Percentiles rank a stretch among this genome's conserved stretches.
phyloP scores from a whole-genome alignment of 2,329 filamentous ascomycete genomes.

The Boeremia exigua region DNA sequence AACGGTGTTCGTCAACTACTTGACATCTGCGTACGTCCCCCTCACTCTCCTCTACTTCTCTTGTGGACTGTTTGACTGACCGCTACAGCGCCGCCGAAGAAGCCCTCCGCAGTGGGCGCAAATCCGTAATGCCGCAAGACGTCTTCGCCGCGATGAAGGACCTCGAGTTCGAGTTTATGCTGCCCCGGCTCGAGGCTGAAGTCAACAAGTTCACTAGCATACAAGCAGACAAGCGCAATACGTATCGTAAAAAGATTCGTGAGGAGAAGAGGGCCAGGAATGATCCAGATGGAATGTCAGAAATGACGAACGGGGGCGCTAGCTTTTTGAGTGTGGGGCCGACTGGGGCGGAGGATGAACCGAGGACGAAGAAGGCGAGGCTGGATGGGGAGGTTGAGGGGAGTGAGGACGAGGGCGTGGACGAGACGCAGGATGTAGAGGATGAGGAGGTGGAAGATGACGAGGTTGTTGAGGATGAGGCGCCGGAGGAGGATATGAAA shows the following conservation, averaged over 20 bases:
- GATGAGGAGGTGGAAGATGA: constrained; percentile 61
- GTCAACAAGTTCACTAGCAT: constrained; percentile 77
- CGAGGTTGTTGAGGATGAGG: constrained; percentile 60
- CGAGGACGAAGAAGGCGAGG: constrained; percentile 58
- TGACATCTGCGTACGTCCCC: constrained; percentile 71
- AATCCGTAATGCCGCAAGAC: constrained; percentile 77
- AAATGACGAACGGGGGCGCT: constrained; percentile 25
- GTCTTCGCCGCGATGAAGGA: constrained; percentile 80
- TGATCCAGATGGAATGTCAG: constrained; percentile 16
- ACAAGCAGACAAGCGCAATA: constrained; percentile 76
- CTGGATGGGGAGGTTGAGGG: constrained; percentile 46
- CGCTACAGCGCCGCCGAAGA: constrained; percentile 71
- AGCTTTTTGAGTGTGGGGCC: constrained; percentile 12
- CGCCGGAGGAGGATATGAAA: constrained; percentile 57
- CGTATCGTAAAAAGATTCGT: constrained; percentile 72
- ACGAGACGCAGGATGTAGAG: constrained; percentile 52
- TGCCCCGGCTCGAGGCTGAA: constrained; percentile 74
- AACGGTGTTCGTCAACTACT: constrained; percentile 82
- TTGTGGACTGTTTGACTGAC: not conserved
- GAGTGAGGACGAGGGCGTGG: constrained; percentile 46
- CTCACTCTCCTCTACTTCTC: not conserved
- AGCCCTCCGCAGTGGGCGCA: constrained; percentile 70
- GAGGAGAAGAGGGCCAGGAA: constrained; percentile 62
- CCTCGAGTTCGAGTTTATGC: constrained; percentile 74
- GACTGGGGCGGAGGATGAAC: constrained; percentile 43